Evolutionary conservation across 768 basidiomycete species (phyloP).

Genomic region (Naganishia onofrii): DNA sequence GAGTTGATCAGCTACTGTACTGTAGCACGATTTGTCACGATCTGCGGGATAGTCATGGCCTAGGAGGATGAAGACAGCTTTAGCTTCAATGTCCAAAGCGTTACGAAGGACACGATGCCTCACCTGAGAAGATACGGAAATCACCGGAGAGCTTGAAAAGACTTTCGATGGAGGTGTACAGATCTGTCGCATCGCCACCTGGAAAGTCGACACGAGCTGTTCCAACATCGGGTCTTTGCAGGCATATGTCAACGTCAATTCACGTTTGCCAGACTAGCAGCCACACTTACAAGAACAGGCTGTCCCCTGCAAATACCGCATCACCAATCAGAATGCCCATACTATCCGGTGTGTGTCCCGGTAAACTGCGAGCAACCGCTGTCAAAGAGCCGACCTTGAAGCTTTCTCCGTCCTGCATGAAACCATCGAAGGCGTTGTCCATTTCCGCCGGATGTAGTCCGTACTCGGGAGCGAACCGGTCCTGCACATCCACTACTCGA

Average conservation of each 20-base stretch:
- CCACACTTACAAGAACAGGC: slow-evolving; percentile 39
- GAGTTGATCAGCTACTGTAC: slow-evolving; percentile 40
- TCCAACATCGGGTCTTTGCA: slow-evolving; percentile 40
- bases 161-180: slow-evolving; percentile 38
- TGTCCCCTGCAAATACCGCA: slow-evolving; percentile 41
- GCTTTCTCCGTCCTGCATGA: slow-evolving; percentile 38
- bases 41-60: slow-evolving; percentile 42
- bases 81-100: not conserved
- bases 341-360: slow-evolving; percentile 43
- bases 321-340: slow-evolving; percentile 37
- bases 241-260: not conserved
- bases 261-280: not conserved
- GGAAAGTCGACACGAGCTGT: slow-evolving; percentile 46
- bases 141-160: slow-evolving; percentile 39
- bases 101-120: not conserved
- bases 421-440: slow-evolving; percentile 37
- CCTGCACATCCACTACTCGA: slow-evolving; percentile 37
- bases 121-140: slow-evolving; percentile 39
- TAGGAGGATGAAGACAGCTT: not conserved
- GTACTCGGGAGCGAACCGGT: slow-evolving; percentile 35
- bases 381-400: slow-evolving; percentile 35
- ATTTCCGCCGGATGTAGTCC: slow-evolving; percentile 31
- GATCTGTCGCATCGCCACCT: slow-evolving; percentile 35
- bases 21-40: slow-evolving; percentile 37
- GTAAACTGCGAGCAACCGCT: slow-evolving; percentile 36